Evolutionary conservation across 1,284 basidiomycete species (phyloP).

Genomic region (Pascua sp.): DNA sequence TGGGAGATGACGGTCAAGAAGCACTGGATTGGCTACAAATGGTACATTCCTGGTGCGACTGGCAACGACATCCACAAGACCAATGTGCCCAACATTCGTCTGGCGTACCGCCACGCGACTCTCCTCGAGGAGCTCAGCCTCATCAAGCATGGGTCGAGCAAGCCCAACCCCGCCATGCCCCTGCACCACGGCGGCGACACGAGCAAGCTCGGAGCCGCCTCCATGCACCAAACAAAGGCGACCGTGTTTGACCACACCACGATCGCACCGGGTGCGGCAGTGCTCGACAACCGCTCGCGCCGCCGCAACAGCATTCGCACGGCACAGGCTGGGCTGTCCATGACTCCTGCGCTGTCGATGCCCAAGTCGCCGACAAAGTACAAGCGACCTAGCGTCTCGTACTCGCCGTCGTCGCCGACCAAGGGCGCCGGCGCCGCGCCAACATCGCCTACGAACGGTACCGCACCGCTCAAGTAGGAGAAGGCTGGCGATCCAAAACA

Average conservation of each 20-base stretch:
- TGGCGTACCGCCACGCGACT: conserved; percentile 85
- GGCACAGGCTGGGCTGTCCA: too few relatives aligned
- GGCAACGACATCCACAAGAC: conserved; percentile 96
- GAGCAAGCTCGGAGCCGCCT: conserved; percentile 11
- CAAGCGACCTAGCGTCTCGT: too few relatives aligned
- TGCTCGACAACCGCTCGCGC: conserved; percentile 30
- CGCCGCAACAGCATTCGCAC: conserved; percentile 14
- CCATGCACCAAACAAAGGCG: conserved; percentile 17
- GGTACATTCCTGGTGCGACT: conserved; percentile 80
- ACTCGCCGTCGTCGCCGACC: not conserved
- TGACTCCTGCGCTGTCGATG: too few relatives aligned
- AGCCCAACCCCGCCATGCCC: conserved; percentile 35
- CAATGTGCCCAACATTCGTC: conserved; percentile 87
- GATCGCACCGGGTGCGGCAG: conserved; percentile 24
- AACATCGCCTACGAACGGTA: too few relatives aligned
- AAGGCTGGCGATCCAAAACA: too few relatives aligned
- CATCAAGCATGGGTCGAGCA: conserved; percentile 37
- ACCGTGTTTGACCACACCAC: conserved; percentile 8
- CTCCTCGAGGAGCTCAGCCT: conserved; percentile 71
- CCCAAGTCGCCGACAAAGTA: too few relatives aligned
- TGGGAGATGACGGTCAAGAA: conserved; percentile 99
- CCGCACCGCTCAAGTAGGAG: too few relatives aligned
- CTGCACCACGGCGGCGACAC: conserved; percentile 1
- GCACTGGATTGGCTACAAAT: conserved; percentile 89
- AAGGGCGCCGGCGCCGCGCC: too few relatives aligned